phyloP scores from a whole-genome alignment of 257 asterid species.

The Solanum gracilifrons region DNA sequence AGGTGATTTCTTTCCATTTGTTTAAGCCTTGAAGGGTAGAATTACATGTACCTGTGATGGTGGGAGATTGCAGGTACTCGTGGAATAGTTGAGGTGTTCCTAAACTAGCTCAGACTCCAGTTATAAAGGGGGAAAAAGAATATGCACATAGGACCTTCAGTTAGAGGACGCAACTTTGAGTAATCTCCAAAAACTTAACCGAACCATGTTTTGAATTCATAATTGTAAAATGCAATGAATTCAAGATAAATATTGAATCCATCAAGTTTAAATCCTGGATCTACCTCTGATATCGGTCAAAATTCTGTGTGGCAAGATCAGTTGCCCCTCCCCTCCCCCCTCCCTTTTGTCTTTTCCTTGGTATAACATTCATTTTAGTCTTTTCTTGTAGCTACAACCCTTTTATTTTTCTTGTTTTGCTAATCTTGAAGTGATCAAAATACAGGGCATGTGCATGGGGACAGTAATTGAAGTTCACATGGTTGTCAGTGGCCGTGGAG shows the following conservation, averaged over 20 bases:
- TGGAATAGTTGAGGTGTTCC: neutral
- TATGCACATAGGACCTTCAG: neutral
- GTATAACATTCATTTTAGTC: neutral
- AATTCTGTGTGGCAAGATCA: neutral
- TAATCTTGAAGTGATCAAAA: neutral
- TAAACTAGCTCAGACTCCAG: neutral
- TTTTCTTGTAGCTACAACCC: neutral
- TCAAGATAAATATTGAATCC: neutral
- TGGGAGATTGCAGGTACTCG: neutral
- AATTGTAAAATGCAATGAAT: neutral
- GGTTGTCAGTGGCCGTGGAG: neutral
- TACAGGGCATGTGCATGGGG: constrained; percentile 17
- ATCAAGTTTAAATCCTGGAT: neutral
- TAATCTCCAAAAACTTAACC: neutral
- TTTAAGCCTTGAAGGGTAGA: neutral
- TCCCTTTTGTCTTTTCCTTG: neutral
- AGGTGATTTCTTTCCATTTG: neutral
- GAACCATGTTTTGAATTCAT: neutral
- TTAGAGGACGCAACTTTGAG: neutral
- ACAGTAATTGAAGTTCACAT: neutral
- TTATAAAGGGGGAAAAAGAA: neutral
- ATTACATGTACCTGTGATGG: neutral
- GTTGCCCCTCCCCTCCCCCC: neutral
- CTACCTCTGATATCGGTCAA: neutral
- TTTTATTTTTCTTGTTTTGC: neutral